Evolutionary conservation across 1,284 basidiomycete species (phyloP).

Genomic region (Puccinia coronata): DNA sequence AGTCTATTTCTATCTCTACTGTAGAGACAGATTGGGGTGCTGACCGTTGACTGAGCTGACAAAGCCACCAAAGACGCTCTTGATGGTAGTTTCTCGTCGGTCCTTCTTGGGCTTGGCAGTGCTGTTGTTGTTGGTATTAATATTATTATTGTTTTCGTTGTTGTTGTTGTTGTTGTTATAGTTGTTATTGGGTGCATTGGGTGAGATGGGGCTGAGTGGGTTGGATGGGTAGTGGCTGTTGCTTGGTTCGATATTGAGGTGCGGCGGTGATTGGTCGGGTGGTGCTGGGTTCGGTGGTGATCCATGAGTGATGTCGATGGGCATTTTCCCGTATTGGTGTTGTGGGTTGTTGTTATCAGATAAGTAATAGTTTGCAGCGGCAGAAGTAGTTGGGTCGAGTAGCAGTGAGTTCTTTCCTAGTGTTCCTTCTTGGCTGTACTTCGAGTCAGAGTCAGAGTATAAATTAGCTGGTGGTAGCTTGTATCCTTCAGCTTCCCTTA

Average conservation of each 20-base stretch:
- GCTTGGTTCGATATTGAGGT: background rate
- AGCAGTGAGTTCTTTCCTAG: constrained; percentile 10
- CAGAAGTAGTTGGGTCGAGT: constrained; percentile 39
- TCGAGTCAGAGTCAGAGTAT: no score
- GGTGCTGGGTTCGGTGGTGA: background rate
- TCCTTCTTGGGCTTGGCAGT: constrained; percentile 4
- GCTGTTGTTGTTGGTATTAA: background rate
- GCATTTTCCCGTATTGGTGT: no score
- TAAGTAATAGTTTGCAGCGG: constrained; percentile 44
- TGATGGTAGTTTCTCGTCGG: constrained; percentile 53
- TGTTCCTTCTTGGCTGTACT: no score
- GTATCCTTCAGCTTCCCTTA: no score
- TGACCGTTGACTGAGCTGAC: constrained; percentile 59
- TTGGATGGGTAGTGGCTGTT: background rate
- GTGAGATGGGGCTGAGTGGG: constrained; percentile 1
- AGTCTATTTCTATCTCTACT: background rate
- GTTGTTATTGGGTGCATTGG: no score
- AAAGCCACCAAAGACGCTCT: constrained; percentile 59
- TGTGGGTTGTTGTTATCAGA: constrained; percentile 2
- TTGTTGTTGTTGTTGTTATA: no score
- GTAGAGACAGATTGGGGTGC: no score
- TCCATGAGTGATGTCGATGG: background rate
- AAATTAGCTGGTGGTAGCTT: background rate
- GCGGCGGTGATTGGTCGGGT: background rate
- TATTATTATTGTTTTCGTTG: no score